phyloP scores from a whole-genome alignment of 2,329 filamentous ascomycete genomes.

The Chalaropsis thielavioides region DNA sequence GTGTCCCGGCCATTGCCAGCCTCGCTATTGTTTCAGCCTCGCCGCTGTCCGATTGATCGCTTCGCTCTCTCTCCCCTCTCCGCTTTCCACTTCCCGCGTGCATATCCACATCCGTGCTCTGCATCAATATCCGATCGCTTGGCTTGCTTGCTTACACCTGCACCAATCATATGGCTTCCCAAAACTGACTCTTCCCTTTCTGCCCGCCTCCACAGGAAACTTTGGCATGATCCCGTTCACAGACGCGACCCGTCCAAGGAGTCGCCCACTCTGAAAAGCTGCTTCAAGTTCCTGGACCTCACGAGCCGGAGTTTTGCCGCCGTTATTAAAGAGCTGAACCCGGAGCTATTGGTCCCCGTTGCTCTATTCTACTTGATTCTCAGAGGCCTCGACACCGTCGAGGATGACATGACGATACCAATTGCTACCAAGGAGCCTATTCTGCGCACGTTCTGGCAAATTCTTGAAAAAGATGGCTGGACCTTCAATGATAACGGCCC shows the following conservation, averaged over 20 bases:
- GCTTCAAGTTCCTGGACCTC: slow-evolving; percentile 71
- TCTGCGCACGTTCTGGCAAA: slow-evolving; percentile 65
- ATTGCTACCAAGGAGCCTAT: slow-evolving; percentile 72
- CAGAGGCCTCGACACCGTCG: slow-evolving; percentile 90
- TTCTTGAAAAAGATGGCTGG: slow-evolving; percentile 76
- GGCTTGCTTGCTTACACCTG: slow-evolving; percentile 1
- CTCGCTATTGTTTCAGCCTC: background rate
- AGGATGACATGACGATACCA: slow-evolving; percentile 92
- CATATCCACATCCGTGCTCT: slow-evolving; percentile 4
- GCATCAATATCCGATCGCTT: background rate
- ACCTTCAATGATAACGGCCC: slow-evolving; percentile 73
- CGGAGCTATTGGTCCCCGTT: slow-evolving; percentile 79
- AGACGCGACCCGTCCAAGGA: slow-evolving; percentile 65
- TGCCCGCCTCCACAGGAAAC: slow-evolving; percentile 49
- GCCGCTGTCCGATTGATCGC: background rate
- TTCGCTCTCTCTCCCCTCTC: background rate
- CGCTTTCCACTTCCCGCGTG: background rate
- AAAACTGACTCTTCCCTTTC: slow-evolving; percentile 1
- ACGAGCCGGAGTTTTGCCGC: slow-evolving; percentile 88
- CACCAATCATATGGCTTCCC: slow-evolving; percentile 7
- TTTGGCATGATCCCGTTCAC: slow-evolving; percentile 93
- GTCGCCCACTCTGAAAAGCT: slow-evolving; percentile 56
- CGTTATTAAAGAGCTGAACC: slow-evolving; percentile 91
- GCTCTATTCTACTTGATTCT: slow-evolving; percentile 86
- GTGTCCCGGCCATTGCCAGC: background rate